phyloP scores from a whole-genome alignment of 768 basidiomycete species.

The Psilocybe sp. region DNA sequence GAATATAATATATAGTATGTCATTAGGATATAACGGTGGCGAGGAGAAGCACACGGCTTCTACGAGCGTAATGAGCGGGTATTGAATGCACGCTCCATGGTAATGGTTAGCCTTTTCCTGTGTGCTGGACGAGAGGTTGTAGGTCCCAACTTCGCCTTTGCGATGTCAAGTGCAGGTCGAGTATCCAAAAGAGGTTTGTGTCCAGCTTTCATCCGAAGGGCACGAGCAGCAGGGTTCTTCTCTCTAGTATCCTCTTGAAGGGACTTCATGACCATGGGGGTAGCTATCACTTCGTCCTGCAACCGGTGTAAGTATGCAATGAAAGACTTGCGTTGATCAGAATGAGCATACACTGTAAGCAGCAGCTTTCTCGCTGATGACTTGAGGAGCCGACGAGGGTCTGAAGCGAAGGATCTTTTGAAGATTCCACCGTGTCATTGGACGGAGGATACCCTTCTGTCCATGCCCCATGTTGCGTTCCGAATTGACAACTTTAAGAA shows the following conservation, averaged over 20 bases:
- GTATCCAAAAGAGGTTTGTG: constrained; percentile 57
- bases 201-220: constrained; percentile 45
- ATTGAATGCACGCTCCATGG: constrained; percentile 19
- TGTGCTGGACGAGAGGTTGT: constrained; percentile 24
- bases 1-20: too few species aligned
- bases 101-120: constrained; percentile 24
- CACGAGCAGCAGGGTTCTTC: constrained; percentile 24
- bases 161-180: constrained; percentile 50
- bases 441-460: constrained; percentile 45
- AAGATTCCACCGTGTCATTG: constrained; percentile 71
- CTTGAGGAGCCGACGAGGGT: constrained; percentile 37
- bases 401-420: constrained; percentile 70
- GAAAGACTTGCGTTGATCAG: neutral
- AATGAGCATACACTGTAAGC: constrained; percentile 60
- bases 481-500: constrained; percentile 42
- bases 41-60: neutral
- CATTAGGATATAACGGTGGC: too few species aligned
- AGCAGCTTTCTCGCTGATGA: constrained; percentile 54
- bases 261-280: constrained; percentile 51
- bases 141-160: constrained; percentile 48
- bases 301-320: constrained; percentile 9
- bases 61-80: constrained; percentile 5
- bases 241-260: constrained; percentile 42
- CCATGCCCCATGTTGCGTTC: constrained; percentile 41
- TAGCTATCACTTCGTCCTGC: constrained; percentile 68